Evolutionary conservation across 768 basidiomycete species (phyloP), one percentile per base, ranked within the genome.

Genomic region (Suillus sp.): DNA sequence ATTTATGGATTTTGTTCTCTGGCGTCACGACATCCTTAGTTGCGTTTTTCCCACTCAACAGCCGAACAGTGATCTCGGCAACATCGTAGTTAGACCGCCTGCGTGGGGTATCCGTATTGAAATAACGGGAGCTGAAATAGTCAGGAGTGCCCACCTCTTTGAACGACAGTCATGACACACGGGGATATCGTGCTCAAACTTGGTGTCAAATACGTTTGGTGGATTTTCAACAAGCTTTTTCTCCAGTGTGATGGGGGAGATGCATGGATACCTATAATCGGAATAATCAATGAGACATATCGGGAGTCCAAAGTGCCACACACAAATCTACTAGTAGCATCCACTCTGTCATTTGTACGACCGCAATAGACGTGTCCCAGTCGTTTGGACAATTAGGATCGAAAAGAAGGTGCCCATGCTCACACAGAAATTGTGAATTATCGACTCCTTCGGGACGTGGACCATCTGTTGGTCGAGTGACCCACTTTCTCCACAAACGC

Each of bases 401-500:
- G 56, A 93, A 77, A 16, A 78, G 72, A 9, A 94, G 81, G 64
- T 80, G 72, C 6, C 78, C 78, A 73, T 95, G 93, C 62, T 83
- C 77, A 74, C 93, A 95, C 56, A 92, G 67, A 69, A 91, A 87
- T 10, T 71, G 68, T 14, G 79, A 76, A 67, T 87, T 93, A 72
- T 92, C 86, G 40, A 93, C 71, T 6, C 59, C 62, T n/a, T 82
- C 80, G 0, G 93, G 92, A 35, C 91, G 84, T 35, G 77, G 65
- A 57, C 77, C 70, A 63, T 84, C 83, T 8, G 79, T 74, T 18
- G 89, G 89, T 59, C 81, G 82, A 60, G 77, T 77, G 8, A 88
- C 70, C 93, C 93, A 95, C 62, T 81, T 79, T 61, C 80, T 80
- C 93, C 93, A 95, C 43, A 77, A 69, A 30, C 81, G 85, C 56